Base-by-base conservation (phyloP, 306 rosid genomes). In the Lupinus albus region DNA sequence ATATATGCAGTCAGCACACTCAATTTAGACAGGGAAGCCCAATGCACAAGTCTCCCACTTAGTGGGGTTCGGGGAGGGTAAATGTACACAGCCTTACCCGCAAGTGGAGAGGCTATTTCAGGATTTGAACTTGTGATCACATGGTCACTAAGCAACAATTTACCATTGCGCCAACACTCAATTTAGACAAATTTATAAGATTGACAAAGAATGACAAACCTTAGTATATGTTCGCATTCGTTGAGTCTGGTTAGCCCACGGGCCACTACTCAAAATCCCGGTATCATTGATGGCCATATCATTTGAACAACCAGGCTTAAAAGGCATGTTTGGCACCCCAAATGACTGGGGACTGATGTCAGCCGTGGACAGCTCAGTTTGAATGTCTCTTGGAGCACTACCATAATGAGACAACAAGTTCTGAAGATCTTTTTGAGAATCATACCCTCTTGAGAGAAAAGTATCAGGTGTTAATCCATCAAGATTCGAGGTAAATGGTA, bases 381-480 rank as follows among this genome's bases (percentile, higher is more conserved):
- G 95, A 64, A 89, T 85, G 77, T 92, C 96, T 78, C 96, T 87
- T 17, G 98, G 92, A 49, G 88, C 76, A 72, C 88, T 72, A 4
- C 88, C 94, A 56, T 90, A 92, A 79, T 89, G 89, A 18, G 96
- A 79, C 69, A 92, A 86, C 70, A 92, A 81, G 82, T 92, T 92
- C 56, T 92, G 98, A 76, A 92, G 88, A 80, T 92, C 97, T 54
- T 92, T 92, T 35, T 86, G 95, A 67, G 96, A 87, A 81, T 92
- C 98, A 21, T 84, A 89, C 17, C 88, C 95, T 71, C 98, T 85
- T 44, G 98, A 89, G 74, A 89, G 80, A 70, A 89, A 77, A 70
- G 95, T 86, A 77, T 92, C 98, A 4, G 96, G 95, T 14, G 91
- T 47, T 84, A 87, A 67, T 47, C 89, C 96, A 64, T 92, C 95